Evolutionary conservation across 768 basidiomycete genomes (phyloP).

Genomic region (Rhizopogon sp.): DNA sequence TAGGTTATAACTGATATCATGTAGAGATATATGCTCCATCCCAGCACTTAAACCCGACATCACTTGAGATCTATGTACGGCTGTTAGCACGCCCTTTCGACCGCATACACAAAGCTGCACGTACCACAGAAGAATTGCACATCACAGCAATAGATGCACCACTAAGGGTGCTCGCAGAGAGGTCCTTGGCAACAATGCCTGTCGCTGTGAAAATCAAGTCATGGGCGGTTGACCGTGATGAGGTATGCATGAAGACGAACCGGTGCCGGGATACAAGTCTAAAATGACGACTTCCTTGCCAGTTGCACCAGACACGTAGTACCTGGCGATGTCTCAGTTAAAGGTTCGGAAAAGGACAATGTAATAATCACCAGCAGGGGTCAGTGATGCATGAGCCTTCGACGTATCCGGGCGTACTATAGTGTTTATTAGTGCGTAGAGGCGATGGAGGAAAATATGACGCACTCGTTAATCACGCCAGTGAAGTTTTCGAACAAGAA

Average conservation of each 20-base stretch:
- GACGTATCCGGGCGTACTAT: conserved; percentile 36
- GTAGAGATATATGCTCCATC: conserved; percentile 42
- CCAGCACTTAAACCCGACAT: conserved; percentile 48
- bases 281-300: conserved; percentile 57
- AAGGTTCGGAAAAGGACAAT: conserved; percentile 5
- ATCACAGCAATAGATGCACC: conserved; percentile 40
- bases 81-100: neutral
- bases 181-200: conserved; percentile 45
- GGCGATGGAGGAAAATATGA: neutral
- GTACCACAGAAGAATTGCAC: conserved; percentile 49
- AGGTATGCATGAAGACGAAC: conserved; percentile 22
- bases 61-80: conserved; percentile 31
- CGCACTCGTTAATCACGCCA: conserved; percentile 45
- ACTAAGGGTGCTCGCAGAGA: conserved; percentile 42
- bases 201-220: conserved; percentile 27
- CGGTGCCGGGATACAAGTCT: conserved; percentile 53
- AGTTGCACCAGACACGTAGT: conserved; percentile 46
- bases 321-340: conserved; percentile 8
- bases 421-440: neutral
- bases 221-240: neutral
- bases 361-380: conserved; percentile 44
- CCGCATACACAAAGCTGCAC: neutral
- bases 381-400: conserved; percentile 57
- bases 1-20: conserved; percentile 17
- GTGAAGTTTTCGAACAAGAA: conserved; percentile 51